These are phyloP conservation scores for Poa pratensis DNA, from an alignment of 176 grass and related monocot species.

Conservation along the genomic window DNA sequence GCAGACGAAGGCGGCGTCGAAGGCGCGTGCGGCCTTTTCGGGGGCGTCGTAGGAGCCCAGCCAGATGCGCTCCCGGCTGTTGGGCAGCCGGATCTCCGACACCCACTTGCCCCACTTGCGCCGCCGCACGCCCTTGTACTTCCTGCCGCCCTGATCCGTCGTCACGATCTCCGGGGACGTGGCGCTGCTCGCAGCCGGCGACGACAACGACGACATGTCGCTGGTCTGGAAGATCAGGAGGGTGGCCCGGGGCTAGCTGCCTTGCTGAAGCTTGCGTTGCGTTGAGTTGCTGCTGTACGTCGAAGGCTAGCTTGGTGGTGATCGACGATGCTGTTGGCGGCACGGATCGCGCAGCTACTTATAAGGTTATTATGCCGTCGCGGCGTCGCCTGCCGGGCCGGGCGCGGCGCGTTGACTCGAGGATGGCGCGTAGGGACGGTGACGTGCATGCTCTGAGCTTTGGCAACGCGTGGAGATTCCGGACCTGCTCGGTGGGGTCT, in stretches of 20 bases:
- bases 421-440: constrained; percentile 52
- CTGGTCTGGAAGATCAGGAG: background rate
- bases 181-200: background rate
- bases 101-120: constrained; percentile 99
- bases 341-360: constrained; percentile 36
- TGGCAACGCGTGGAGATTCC: constrained; percentile 36
- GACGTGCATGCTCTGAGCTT: constrained; percentile 42
- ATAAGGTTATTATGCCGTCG: constrained; percentile 26
- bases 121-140: constrained; percentile 79
- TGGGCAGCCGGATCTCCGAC: constrained; percentile 90
- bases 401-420: constrained; percentile 45
- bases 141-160: constrained; percentile 36
- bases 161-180: constrained; percentile 9
- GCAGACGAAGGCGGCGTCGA: constrained; percentile 81
- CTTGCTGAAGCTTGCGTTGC: background rate
- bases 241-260: background rate
- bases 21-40: constrained; percentile 78
- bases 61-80: constrained; percentile 89
- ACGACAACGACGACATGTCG: constrained; percentile 26
- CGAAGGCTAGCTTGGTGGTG: background rate
- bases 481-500: constrained; percentile 10
- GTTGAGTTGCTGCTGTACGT: background rate
- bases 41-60: constrained; percentile 77
- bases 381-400: constrained; percentile 1
- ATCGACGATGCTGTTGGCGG: constrained; percentile 22